phyloP scores from a whole-genome alignment of 2,329 filamentous ascomycete species.

The Cyclaneusma minus region DNA sequence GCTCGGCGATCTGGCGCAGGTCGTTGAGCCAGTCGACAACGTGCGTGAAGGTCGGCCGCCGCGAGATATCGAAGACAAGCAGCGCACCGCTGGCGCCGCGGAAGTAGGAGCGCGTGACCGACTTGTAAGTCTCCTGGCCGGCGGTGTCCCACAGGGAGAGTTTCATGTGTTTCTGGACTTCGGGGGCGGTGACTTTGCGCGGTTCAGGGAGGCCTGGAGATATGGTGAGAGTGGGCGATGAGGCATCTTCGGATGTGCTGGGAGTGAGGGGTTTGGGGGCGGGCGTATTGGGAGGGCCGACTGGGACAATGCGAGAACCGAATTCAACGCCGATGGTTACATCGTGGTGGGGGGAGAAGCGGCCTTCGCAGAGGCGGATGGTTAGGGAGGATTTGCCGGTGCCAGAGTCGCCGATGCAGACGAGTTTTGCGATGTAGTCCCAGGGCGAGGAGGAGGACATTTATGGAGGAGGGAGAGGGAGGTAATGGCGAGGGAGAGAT shows the following conservation, averaged over 20 bases:
- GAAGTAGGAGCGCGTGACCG: constrained; percentile 75
- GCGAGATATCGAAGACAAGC: constrained; percentile 87
- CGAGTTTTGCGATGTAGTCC: constrained; percentile 98
- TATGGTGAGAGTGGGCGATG: constrained; percentile 12
- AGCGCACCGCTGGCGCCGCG: constrained; percentile 57
- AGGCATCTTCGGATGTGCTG: constrained; percentile 10
- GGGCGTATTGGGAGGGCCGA: constrained; percentile 56
- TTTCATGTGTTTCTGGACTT: constrained; percentile 69
- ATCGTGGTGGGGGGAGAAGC: constrained; percentile 88
- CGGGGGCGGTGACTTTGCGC: constrained; percentile 8
- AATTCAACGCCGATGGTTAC: constrained; percentile 98
- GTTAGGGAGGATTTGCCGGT: constrained; percentile 92
- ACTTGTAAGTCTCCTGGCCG: constrained; percentile 95
- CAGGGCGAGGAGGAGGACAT: constrained; percentile 47
- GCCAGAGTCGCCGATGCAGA: constrained; percentile 92
- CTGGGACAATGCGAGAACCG: constrained; percentile 80
- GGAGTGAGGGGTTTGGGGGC: constrained; percentile 33
- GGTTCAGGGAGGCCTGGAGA: constrained; percentile 35
- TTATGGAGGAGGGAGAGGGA: neutral
- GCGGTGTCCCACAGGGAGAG: constrained; percentile 91
- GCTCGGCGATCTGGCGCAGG: constrained; percentile 85
- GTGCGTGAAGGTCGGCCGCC: constrained; percentile 70
- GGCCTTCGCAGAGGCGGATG: constrained; percentile 89
- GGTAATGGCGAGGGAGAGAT: constrained; percentile 1
- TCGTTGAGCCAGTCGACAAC: constrained; percentile 91